Evolutionary conservation across 2,329 filamentous ascomycete species (phyloP).

Genomic region (Fonsecaea erecta): DNA sequence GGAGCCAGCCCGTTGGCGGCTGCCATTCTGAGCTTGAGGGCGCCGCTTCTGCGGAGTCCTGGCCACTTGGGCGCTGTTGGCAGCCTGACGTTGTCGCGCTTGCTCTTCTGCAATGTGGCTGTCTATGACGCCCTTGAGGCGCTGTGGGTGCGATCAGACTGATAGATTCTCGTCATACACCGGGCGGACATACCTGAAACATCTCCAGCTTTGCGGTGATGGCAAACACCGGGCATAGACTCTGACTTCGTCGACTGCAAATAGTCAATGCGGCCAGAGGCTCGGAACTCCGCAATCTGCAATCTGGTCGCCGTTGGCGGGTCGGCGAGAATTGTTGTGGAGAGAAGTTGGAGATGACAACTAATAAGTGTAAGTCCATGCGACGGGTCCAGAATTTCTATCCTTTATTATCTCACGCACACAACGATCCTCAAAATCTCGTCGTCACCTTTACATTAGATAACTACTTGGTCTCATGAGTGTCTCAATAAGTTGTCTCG

Average conservation of each 20-base stretch:
- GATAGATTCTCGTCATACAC: no score
- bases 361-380: neutral
- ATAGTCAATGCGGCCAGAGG: neutral
- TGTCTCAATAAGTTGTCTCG: neutral
- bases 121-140: slow-evolving; percentile 83
- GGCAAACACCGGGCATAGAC: neutral
- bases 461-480: neutral
- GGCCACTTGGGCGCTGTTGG: slow-evolving; percentile 47
- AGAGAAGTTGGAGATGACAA: slow-evolving; percentile 14
- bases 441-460: neutral
- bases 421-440: neutral
- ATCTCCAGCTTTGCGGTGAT: slow-evolving; percentile 37
- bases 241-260: neutral
- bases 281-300: slow-evolving; percentile 15
- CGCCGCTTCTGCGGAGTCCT: slow-evolving; percentile 47
- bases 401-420: neutral
- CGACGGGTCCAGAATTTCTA: neutral
- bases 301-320: slow-evolving; percentile 11
- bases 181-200: slow-evolving; percentile 34
- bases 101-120: slow-evolving; percentile 90
- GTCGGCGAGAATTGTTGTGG: slow-evolving; percentile 1
- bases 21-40: slow-evolving; percentile 42
- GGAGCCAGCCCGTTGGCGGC: slow-evolving; percentile 38
- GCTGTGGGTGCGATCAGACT: slow-evolving; percentile 52
- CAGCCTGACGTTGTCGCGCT: slow-evolving; percentile 67